A percentile compares a stretch with the other conserved stretches of the same genome.
Evolutionary conservation across 1,284 basidiomycete species (phyloP).

Genomic region (Leccinum variabile): DNA sequence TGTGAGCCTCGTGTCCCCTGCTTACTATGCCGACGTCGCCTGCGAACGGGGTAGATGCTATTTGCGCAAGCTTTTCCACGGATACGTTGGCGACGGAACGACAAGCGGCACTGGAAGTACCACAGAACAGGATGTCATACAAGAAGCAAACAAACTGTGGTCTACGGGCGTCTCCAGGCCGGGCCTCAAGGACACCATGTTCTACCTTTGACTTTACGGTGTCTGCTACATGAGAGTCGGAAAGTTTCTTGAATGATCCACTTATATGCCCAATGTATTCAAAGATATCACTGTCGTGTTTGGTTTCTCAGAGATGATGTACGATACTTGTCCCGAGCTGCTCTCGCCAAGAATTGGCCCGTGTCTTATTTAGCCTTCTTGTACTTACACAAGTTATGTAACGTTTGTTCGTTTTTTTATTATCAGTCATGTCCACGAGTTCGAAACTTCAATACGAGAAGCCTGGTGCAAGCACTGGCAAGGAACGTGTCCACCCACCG

Average conservation of each 20-base stretch:
- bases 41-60: slow-evolving; percentile 81
- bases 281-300: neutral
- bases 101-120: slow-evolving; percentile 28
- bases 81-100: slow-evolving; percentile 35
- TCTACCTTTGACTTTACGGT: slow-evolving; percentile 54
- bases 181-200: slow-evolving; percentile 68
- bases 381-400: neutral
- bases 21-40: slow-evolving; percentile 76
- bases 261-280: neutral
- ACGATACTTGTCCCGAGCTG: neutral
- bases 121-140: slow-evolving; percentile 49
- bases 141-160: slow-evolving; percentile 59
- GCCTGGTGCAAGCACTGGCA: too few relatives aligned
- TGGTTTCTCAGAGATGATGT: slow-evolving; percentile 2
- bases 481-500: too few relatives aligned
- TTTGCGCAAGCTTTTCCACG: slow-evolving; percentile 65
- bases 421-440: neutral
- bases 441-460: too few relatives aligned
- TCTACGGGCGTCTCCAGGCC: slow-evolving; percentile 49
- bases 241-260: neutral
- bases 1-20: slow-evolving; percentile 74
- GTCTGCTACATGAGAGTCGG: neutral
- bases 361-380: neutral
- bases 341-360: neutral
- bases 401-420: neutral